A percentile compares a stretch with the other conserved stretches of the same genome.
Evolutionary conservation across 2,329 filamentous ascomycete species (phyloP).

Genomic region (Penicillium sp.): DNA sequence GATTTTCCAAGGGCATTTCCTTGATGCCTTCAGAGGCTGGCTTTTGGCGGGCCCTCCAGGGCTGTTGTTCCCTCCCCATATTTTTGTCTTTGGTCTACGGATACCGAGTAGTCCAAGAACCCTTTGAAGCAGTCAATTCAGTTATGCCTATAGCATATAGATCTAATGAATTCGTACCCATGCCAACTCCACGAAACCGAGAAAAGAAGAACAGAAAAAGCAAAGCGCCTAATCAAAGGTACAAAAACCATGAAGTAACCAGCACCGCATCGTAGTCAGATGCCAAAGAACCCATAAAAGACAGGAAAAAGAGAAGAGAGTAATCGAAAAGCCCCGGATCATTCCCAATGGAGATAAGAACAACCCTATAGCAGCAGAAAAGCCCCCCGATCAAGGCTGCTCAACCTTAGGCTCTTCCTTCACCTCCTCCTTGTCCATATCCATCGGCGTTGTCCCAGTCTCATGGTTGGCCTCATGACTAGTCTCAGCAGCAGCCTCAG

Average conservation of each 20-base stretch:
- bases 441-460: slow-evolving; percentile 36
- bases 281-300: slow-evolving; percentile 1
- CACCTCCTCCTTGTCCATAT: slow-evolving; percentile 38
- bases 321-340: slow-evolving; percentile 5
- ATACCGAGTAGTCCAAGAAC: too few species aligned
- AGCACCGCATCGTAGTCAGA: slow-evolving; percentile 6
- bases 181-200: slow-evolving; percentile 1
- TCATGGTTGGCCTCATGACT: slow-evolving; percentile 23
- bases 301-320: slow-evolving; percentile 1
- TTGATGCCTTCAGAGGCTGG: too few species aligned
- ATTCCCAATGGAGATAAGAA: neutral
- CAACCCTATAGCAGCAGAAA: neutral
- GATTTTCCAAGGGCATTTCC: too few species aligned
- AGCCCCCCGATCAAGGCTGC: slow-evolving; percentile 9
- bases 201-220: neutral
- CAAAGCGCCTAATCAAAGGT: neutral
- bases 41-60: too few species aligned
- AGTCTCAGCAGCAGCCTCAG: slow-evolving; percentile 12
- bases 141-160: slow-evolving; percentile 3
- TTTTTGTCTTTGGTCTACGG: too few species aligned
- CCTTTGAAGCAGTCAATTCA: neutral
- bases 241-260: neutral
- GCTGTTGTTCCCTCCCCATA: too few species aligned
- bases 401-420: slow-evolving; percentile 40
- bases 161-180: neutral